A percentile compares a stretch with the other conserved stretches of the same genome.
phyloP scores from a whole-genome alignment of 306 rosid species.

The Quercus alba region DNA sequence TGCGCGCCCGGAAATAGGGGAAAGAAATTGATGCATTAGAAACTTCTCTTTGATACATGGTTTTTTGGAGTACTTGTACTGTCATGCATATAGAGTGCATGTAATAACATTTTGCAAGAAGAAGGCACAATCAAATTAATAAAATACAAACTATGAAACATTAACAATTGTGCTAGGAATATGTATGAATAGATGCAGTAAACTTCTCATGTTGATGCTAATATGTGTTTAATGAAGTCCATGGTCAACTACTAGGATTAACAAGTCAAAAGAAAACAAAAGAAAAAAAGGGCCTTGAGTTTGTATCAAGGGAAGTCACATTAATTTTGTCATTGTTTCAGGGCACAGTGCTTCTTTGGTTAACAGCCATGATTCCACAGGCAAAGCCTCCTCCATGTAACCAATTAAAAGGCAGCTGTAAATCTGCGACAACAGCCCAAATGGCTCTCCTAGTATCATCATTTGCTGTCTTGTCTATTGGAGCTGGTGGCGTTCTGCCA shows the following conservation, averaged over 20 bases:
- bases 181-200: no score
- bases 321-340: conserved; percentile 3
- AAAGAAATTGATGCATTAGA: no score
- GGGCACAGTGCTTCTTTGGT: conserved; percentile 60
- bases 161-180: no score
- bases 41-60: no score
- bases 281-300: not conserved
- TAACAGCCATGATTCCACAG: conserved; percentile 52
- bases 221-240: no score
- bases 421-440: conserved; percentile 42
- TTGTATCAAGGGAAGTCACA: not conserved
- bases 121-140: no score
- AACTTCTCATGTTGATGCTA: no score
- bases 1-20: no score
- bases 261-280: not conserved
- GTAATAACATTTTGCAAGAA: no score
- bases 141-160: no score
- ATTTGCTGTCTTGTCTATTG: conserved; percentile 46
- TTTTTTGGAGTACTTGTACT: no score
- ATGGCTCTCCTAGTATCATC: conserved; percentile 30
- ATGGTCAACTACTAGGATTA: not conserved
- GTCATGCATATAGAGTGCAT: no score
- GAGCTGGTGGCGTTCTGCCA: conserved; percentile 58
- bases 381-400: conserved; percentile 51
- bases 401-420: conserved; percentile 28